These are phyloP conservation scores for Macrolepiota dolichaula DNA, from an alignment of 768 basidiomycete species.

Conservation along the genomic window DNA sequence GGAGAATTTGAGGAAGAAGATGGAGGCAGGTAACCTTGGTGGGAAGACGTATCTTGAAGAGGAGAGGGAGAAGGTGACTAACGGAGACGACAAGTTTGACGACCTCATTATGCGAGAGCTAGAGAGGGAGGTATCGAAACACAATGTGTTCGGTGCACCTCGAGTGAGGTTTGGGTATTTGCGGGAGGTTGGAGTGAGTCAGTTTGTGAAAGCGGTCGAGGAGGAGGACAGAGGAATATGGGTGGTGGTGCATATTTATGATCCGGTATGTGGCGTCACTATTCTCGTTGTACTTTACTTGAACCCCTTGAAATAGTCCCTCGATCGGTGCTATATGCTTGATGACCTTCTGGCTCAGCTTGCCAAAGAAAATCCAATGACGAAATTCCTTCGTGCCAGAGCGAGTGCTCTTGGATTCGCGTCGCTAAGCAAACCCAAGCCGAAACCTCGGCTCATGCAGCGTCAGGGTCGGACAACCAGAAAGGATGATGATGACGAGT, in stretches of 20 bases:
- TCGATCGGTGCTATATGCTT: conserved; percentile 69
- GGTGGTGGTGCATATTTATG: conserved; percentile 86
- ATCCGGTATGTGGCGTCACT: conserved; percentile 54
- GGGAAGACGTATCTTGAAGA: conserved; percentile 79
- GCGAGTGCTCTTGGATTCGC: conserved; percentile 77
- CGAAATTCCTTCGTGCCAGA: conserved; percentile 81
- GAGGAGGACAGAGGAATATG: conserved; percentile 64
- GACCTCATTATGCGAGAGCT: conserved; percentile 42
- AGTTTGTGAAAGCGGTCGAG: conserved; percentile 75
- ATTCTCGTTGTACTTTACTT: not conserved
- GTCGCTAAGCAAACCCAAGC: conserved; percentile 14
- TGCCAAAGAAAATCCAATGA: conserved; percentile 65
- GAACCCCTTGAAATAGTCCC: conserved; percentile 43
- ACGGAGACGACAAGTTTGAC: conserved; percentile 44
- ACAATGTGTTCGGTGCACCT: conserved; percentile 44
- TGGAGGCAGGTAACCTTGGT: conserved; percentile 65
- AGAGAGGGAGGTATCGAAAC: conserved; percentile 29
- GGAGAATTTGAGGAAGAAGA: conserved; percentile 45
- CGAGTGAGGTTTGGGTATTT: conserved; percentile 72
- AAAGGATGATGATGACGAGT: conserved; percentile 42
- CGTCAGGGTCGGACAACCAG: conserved; percentile 27
- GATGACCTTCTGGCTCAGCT: conserved; percentile 67
- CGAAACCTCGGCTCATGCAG: conserved; percentile 16
- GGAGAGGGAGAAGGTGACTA: conserved; percentile 51
- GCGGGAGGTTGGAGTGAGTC: conserved; percentile 72